Percentiles rank a stretch among this genome's conserved stretches.
Evolutionary conservation across 1,284 basidiomycete species (phyloP).

Genomic region (Trichosporon inkin): DNA sequence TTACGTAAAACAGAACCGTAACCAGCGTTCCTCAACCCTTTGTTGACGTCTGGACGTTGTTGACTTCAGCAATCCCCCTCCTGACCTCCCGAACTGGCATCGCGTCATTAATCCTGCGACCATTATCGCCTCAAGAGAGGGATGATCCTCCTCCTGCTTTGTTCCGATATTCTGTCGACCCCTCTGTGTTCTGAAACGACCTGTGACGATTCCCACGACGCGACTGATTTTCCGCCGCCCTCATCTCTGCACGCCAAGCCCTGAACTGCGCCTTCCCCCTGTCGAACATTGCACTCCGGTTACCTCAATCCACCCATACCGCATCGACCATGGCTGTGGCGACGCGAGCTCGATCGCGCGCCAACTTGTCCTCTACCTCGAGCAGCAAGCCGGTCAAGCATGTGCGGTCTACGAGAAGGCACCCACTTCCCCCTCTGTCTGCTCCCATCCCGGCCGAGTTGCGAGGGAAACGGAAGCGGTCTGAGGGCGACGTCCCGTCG

Average conservation of each 20-base stretch:
- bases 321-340: conserved; percentile 3
- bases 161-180: background rate
- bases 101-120: too few species aligned
- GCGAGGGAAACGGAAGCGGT: conserved; percentile 3
- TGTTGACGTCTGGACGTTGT: too few species aligned
- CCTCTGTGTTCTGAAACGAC: background rate
- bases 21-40: too few species aligned
- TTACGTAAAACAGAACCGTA: too few species aligned
- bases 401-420: background rate
- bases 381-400: conserved; percentile 1
- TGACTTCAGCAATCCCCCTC: too few species aligned
- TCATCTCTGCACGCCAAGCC: background rate
- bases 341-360: conserved; percentile 16
- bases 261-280: background rate
- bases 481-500: background rate
- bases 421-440: background rate
- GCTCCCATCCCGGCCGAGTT: background rate
- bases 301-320: background rate
- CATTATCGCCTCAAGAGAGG: too few species aligned
- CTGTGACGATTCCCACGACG: background rate
- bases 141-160: too few species aligned
- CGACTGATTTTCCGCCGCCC: conserved; percentile 14
- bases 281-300: background rate
- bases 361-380: background rate
- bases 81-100: too few species aligned